These are phyloP conservation scores for Pyronema omphalodes DNA, from an alignment of 495 filamentous ascomycete species.

Conservation along the genomic window DNA sequence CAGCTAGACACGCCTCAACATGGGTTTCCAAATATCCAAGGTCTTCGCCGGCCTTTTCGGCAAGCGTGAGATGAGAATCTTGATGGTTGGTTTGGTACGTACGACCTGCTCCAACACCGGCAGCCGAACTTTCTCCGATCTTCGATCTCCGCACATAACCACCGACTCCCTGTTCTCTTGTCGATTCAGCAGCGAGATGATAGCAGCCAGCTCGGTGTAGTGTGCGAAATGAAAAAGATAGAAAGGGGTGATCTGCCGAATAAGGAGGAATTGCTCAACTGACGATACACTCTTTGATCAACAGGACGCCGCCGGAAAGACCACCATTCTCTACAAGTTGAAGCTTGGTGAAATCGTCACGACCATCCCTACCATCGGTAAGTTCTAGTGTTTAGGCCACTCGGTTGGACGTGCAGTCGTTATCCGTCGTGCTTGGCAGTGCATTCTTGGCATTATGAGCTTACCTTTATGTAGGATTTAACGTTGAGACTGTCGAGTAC, in stretches of 20 bases:
- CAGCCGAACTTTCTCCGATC: neutral
- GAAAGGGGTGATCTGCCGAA: constrained; percentile 7
- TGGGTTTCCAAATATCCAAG: constrained; percentile 90
- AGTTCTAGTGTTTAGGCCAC: constrained; percentile 28
- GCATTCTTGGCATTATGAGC: neutral
- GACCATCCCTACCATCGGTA: constrained; percentile 98
- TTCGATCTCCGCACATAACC: neutral
- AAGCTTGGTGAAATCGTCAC: constrained; percentile 99
- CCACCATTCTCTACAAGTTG: constrained; percentile 99
- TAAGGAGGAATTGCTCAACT: neutral
- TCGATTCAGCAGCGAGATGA: neutral
- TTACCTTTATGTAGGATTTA: constrained; percentile 54
- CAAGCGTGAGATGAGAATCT: constrained; percentile 99
- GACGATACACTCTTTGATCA: constrained; percentile 6
- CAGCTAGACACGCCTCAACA: constrained; percentile 36
- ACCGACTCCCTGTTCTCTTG: neutral
- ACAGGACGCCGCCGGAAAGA: constrained; percentile 91
- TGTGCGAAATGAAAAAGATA: neutral
- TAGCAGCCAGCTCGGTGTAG: neutral
- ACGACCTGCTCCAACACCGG: neutral
- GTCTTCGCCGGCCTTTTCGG: constrained; percentile 90
- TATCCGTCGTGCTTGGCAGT: neutral
- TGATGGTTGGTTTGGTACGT: constrained; percentile 81
- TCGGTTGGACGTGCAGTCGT: neutral
- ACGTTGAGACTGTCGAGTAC: constrained; percentile 99